A percentile compares a stretch with the other conserved stretches of the same genome.
Evolutionary conservation across 495 filamentous ascomycete species (phyloP).

Genomic region (Extremus antarcticus): DNA sequence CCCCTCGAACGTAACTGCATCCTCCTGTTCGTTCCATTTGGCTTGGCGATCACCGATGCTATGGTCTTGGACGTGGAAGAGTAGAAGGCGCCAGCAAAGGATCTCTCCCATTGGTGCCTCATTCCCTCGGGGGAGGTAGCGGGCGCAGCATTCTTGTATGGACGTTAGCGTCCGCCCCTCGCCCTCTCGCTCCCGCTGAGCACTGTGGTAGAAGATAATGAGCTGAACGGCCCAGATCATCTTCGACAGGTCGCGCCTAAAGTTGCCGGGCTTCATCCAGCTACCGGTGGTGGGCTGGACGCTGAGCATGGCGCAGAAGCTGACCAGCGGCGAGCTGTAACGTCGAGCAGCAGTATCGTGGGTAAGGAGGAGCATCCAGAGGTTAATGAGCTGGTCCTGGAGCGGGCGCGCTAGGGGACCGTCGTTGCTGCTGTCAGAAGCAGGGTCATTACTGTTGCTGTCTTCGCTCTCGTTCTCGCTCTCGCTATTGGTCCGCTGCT

Average conservation of each 20-base stretch:
- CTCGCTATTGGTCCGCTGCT: no score
- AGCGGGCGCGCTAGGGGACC: background rate
- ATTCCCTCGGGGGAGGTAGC: background rate
- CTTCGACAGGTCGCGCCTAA: conserved; percentile 3
- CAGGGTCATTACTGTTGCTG: no score
- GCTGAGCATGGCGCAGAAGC: conserved; percentile 9
- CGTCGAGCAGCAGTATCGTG: conserved; percentile 1
- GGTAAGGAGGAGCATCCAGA: conserved; percentile 4
- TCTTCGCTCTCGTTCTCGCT: no score
- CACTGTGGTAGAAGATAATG: conserved; percentile 5
- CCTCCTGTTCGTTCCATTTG: background rate
- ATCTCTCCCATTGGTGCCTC: conserved; percentile 4
- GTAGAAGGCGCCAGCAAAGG: conserved; percentile 5
- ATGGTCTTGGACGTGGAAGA: conserved; percentile 1
- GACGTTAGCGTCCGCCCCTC: background rate
- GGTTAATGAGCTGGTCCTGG: background rate
- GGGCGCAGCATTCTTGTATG: background rate
- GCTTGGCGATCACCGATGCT: conserved; percentile 1
- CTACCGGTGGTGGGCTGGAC: conserved; percentile 1
- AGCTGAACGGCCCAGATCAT: conserved; percentile 9
- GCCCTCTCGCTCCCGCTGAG: background rate
- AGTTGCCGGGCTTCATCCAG: conserved; percentile 9
- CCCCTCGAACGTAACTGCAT: background rate
- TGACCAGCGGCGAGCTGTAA: conserved; percentile 1
- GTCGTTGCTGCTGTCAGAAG: background rate